phyloP scores from a whole-genome alignment of 495 filamentous ascomycete species.

The Hyaloscypha finlandica region DNA sequence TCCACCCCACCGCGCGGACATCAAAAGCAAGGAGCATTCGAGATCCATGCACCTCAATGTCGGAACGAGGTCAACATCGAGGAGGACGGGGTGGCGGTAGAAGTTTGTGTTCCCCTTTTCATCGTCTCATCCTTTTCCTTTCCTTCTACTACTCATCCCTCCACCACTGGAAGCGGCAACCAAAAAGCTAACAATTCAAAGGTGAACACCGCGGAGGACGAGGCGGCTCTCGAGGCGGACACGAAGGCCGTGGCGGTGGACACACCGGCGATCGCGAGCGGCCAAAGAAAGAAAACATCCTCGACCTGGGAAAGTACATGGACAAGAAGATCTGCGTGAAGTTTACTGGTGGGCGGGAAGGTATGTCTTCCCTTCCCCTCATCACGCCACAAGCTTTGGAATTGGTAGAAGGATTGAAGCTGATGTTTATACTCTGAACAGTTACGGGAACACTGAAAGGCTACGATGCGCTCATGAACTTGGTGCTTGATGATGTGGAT shows the following conservation, averaged over 20 bases:
- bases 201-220: slow-evolving; percentile 59
- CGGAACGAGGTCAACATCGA: slow-evolving; percentile 30
- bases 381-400: no score
- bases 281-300: slow-evolving; percentile 97
- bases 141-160: not conserved
- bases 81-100: slow-evolving; percentile 29
- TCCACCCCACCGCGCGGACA: slow-evolving; percentile 5
- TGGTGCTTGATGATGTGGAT: slow-evolving; percentile 92
- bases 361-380: slow-evolving; percentile 42
- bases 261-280: slow-evolving; percentile 56
- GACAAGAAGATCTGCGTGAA: slow-evolving; percentile 94
- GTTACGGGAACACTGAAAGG: slow-evolving; percentile 89
- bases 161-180: not conserved
- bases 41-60: slow-evolving; percentile 25
- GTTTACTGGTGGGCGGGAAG: slow-evolving; percentile 93
- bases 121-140: not conserved
- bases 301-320: slow-evolving; percentile 93
- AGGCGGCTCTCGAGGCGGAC: slow-evolving; percentile 37
- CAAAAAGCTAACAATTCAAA: slow-evolving; percentile 47
- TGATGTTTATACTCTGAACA: slow-evolving; percentile 36
- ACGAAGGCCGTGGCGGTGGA: slow-evolving; percentile 47
- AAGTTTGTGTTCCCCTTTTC: slow-evolving; percentile 9
- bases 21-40: not conserved
- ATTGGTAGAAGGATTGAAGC: no score
- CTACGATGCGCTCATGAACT: slow-evolving; percentile 95